Conservation (phyloP, 768 basidiomycete species). For the Lentinula edodes region DNA sequence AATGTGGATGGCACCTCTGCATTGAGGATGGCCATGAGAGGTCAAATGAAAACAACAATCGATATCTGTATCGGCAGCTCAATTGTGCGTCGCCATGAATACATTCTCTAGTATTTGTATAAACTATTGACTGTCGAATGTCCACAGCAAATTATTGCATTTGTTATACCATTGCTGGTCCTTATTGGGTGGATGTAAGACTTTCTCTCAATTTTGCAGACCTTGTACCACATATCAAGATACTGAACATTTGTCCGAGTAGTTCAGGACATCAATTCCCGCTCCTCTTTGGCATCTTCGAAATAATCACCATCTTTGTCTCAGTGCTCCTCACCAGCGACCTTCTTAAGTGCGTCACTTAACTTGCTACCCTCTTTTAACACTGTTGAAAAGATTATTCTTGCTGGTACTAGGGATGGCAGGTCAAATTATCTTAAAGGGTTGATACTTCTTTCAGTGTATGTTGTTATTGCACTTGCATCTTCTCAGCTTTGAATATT, state of each 20-base stretch:
- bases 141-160: constrained; percentile 73
- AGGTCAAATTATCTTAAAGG: constrained; percentile 93
- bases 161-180: constrained; percentile 86
- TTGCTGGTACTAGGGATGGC: constrained; percentile 40
- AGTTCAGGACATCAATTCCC: constrained; percentile 59
- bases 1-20: constrained; percentile 73
- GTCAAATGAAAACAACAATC: constrained; percentile 68
- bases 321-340: constrained; percentile 86
- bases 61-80: constrained; percentile 78
- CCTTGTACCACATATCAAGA: not conserved
- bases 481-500: not conserved
- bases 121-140: not conserved
- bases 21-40: constrained; percentile 84
- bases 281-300: constrained; percentile 81
- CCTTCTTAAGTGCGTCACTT: constrained; percentile 45
- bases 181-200: constrained; percentile 74
- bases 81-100: constrained; percentile 45
- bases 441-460: constrained; percentile 67
- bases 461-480: constrained; percentile 60
- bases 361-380: not conserved
- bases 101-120: no score
- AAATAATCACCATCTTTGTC: constrained; percentile 83
- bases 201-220: not conserved
- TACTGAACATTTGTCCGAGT: not conserved
- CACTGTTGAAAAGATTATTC: not conserved